Percentiles rank a stretch among this genome's conserved stretches.
These are phyloP conservation scores for Penicillium malachiteum DNA, from an alignment of 495 filamentous ascomycete genomes.

Conservation along the genomic window DNA sequence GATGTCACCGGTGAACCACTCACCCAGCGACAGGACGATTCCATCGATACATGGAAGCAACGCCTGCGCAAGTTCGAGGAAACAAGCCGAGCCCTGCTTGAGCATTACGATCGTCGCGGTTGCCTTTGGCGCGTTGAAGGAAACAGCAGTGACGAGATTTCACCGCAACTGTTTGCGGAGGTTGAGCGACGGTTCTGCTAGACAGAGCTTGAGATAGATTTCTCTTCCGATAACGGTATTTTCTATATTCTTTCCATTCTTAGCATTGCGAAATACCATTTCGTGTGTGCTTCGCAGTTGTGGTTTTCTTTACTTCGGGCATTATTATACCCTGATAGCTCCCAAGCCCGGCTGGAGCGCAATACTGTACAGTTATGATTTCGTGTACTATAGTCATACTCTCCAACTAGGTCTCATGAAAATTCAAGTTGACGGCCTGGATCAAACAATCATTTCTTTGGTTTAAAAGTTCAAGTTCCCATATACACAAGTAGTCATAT, in stretches of 20 bases:
- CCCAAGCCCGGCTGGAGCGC: conserved; percentile 3
- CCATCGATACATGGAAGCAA: conserved; percentile 77
- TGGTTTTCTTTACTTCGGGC: conserved; percentile 1
- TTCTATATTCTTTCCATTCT: background rate
- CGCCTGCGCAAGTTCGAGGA: conserved; percentile 82
- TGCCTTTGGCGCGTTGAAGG: conserved; percentile 86
- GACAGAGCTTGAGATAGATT: background rate
- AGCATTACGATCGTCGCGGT: conserved; percentile 85
- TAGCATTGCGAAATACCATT: background rate
- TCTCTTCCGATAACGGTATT: background rate
- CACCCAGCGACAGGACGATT: conserved; percentile 80
- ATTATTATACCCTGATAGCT: conserved; percentile 14
- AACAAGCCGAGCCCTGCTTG: conserved; percentile 77
- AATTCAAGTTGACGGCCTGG: background rate
- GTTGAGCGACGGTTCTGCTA: conserved; percentile 73
- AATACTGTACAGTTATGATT: conserved; percentile 16
- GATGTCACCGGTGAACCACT: conserved; percentile 89
- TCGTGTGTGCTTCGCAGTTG: background rate
- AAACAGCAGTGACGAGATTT: conserved; percentile 90
- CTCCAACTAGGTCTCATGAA: background rate
- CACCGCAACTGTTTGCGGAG: conserved; percentile 75
- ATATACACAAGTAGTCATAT: conserved; percentile 7
- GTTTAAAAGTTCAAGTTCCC: background rate
- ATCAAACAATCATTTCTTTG: background rate
- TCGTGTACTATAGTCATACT: conserved; percentile 20